Percentiles rank a stretch among this genome's conserved stretches.
Conservation (phyloP, 176 grass and related monocot genomes). For the Oryza rufipogon region DNA sequence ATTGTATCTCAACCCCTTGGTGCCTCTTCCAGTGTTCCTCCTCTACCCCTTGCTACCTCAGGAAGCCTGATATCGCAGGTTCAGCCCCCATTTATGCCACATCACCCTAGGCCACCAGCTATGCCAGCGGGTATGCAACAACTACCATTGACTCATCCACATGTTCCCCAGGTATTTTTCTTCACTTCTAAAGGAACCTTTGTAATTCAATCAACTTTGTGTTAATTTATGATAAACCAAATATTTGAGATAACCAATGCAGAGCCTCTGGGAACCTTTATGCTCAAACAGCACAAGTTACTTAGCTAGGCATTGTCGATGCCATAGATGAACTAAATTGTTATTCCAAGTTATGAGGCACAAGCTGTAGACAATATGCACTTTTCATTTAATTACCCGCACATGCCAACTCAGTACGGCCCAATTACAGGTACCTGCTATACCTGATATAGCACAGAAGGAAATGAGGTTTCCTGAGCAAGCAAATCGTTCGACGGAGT, state of each 20-base stretch:
- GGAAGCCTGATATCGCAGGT: conserved; percentile 58
- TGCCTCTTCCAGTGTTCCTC: conserved; percentile 55
- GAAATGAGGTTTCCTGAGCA: conserved; percentile 52
- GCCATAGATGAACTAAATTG: not conserved
- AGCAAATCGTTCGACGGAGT: conserved; percentile 50
- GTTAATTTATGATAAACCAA: conserved; percentile 1
- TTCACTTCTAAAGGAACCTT: conserved; percentile 4
- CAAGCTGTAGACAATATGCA: conserved; percentile 5
- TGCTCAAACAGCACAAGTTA: conserved; percentile 18
- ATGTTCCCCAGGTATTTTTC: conserved; percentile 68
- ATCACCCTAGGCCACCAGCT: conserved; percentile 50
- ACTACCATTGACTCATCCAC: conserved; percentile 47
- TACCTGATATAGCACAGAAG: conserved; percentile 40
- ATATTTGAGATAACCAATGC: conserved; percentile 10
- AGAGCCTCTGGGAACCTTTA: conserved; percentile 19
- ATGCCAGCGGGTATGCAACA: conserved; percentile 51
- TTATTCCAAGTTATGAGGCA: conserved; percentile 10
- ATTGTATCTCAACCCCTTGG: conserved; percentile 19
- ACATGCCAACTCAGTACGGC: conserved; percentile 43
- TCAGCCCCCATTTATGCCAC: conserved; percentile 57
- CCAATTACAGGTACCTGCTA: conserved; percentile 46
- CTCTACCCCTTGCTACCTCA: conserved; percentile 54
- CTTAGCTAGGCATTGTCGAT: not conserved
- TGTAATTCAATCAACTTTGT: conserved; percentile 3
- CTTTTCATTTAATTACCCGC: conserved; percentile 11